Evolutionary conservation across 2,329 filamentous ascomycete genomes (phyloP).

Genomic region (Arthrobotrys musiformis): DNA sequence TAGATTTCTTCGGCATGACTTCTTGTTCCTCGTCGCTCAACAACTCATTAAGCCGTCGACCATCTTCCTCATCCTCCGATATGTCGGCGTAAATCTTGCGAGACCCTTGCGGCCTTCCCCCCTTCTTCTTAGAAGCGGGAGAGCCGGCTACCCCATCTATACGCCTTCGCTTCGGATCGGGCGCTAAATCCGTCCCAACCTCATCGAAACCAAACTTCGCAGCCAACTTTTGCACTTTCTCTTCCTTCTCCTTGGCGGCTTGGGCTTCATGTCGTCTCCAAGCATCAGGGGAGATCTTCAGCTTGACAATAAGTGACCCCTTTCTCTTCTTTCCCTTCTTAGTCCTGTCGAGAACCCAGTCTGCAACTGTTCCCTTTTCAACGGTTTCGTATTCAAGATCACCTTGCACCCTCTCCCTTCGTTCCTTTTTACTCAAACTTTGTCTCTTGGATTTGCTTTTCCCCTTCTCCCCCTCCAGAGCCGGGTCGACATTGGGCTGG

Average conservation of each 20-base stretch:
- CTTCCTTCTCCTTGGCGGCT: constrained; percentile 41
- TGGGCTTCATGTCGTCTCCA: constrained; percentile 43
- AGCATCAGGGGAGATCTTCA: constrained; percentile 52
- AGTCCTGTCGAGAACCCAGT: constrained; percentile 49
- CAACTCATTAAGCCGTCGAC: constrained; percentile 15
- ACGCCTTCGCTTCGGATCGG: constrained; percentile 41
- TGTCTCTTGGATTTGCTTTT: constrained; percentile 28
- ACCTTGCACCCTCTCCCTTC: constrained; percentile 42
- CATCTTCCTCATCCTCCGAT: constrained; percentile 42
- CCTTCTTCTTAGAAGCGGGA: constrained; percentile 23
- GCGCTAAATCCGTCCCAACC: constrained; percentile 46
- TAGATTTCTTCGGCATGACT: constrained; percentile 52
- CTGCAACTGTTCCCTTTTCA: constrained; percentile 34
- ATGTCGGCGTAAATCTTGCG: constrained; percentile 26
- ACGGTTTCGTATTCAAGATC: constrained; percentile 39
- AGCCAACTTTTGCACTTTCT: constrained; percentile 44
- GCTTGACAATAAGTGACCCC: constrained; percentile 29
- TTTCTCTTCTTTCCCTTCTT: constrained; percentile 44
- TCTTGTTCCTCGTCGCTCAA: constrained; percentile 44
- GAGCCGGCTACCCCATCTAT: constrained; percentile 7
- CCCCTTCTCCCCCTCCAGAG: background rate
- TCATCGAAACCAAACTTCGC: constrained; percentile 42
- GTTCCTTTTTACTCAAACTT: constrained; percentile 31
- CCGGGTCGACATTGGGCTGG: constrained; percentile 24
- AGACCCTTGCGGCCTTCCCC: constrained; percentile 34